Base-by-base conservation (phyloP, 345 rosid genomes). In the Eucalyptus marginata region DNA sequence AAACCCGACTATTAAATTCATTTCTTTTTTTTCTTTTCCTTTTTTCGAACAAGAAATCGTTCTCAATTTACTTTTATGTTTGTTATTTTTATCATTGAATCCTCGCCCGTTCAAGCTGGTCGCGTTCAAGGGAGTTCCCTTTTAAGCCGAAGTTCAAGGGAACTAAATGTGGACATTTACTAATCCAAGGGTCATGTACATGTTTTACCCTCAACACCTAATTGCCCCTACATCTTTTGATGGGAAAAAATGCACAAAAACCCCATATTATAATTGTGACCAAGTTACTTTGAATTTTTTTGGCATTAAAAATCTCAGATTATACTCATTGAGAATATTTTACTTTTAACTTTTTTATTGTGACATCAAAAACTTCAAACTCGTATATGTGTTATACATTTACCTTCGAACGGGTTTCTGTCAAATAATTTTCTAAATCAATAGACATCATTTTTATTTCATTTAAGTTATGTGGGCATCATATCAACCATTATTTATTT, bases 301-400 rank as follows among this genome's bases (percentile, higher is more conserved):
- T 12, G 18, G 0, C 18, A 29, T 29, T 27, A 5, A 59, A 59
- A 59, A 59, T 27, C 2, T 13, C n/a, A 27, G 0, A 12, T 27
- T 59, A 12, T 12, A 59, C 7, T 5, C 14, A 59, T 59, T 59
- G 2, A 5, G 1, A 64, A 13, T 15, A 13, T 4, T 6, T 62
- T 64, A 29, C 10, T 3, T 5, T 29, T 3, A 64, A 29, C 1
- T 29, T 62, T 12, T 62, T 29, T 29, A 64, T 62, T 0, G 0
- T 22, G 18, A 62, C 10, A 13, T 64, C 3, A 64, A 13, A 64
- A 62, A 29, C 3, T 64, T 8, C 5, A n/a, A 64, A 4, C 5
- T 64, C 2, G 2, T 64, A 14, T 3, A 0, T 1, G 0, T n/a
- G 2, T n/a, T 0, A n/a, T 4, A 64, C 2, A 14, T 64, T n/a